Evolutionary conservation across 768 basidiomycete species (phyloP).

Genomic region (Lenzites betulinus): DNA sequence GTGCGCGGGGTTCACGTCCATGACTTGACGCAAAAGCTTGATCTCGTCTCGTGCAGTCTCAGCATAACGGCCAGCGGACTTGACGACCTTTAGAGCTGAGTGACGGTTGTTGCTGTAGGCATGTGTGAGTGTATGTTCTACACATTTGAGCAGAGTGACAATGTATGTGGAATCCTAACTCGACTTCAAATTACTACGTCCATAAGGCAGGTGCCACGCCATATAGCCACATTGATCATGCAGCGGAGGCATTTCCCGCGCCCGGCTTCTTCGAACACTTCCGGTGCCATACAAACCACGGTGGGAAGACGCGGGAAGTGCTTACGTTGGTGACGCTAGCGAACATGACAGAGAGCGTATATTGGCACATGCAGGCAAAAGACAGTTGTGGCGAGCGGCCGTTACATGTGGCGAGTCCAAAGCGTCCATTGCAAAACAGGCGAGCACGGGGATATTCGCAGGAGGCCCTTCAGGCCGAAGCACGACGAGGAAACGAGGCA

Average conservation of each 20-base stretch:
- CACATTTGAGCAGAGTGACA: no score
- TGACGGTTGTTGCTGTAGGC: constrained; percentile 62
- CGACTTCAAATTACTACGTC: no score
- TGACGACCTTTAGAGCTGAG: constrained; percentile 93
- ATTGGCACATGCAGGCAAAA: neutral
- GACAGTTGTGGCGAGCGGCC: constrained; percentile 7
- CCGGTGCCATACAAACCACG: constrained; percentile 4
- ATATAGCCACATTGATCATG: neutral
- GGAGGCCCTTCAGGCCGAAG: constrained; percentile 6
- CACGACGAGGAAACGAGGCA: neutral
- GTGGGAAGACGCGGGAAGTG: neutral
- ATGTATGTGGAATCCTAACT: no score
- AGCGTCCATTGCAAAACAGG: neutral
- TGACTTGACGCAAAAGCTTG: constrained; percentile 80
- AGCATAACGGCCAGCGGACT: constrained; percentile 92
- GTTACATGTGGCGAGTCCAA: constrained; percentile 6
- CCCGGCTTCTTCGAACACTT: neutral
- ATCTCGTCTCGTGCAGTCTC: constrained; percentile 98
- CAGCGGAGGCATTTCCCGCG: neutral
- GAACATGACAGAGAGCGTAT: neutral
- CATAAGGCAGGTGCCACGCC: no score
- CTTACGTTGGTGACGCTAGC: neutral
- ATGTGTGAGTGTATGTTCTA: constrained; percentile 19
- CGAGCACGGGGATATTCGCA: neutral
- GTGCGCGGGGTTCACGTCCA: constrained; percentile 70